Base-by-base conservation (phyloP, 257 asterid species). In the Solanum arcanum region DNA sequence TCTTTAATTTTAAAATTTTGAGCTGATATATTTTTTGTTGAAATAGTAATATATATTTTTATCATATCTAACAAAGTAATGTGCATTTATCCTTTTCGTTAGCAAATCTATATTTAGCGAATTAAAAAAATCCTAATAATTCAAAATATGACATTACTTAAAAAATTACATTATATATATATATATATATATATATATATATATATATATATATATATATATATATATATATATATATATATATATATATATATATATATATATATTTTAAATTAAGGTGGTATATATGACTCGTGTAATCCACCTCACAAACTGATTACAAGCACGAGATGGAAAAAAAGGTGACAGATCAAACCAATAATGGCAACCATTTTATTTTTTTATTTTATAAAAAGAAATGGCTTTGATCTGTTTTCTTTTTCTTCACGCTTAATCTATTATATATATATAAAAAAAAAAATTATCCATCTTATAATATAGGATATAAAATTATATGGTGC, bases 271-370 rank as follows among this genome's bases (percentile, higher is more conserved):
- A 33, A 16, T 37, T 52, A 52, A 52, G 60, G 60, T 52, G 60
- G 60, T 16, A 52, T 52, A 52, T 52, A 52, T 52, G 84, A 46
- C 27, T 78, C 42, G 84, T 46, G 66, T 27, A 46, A 25, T 78
- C 84, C 84, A 78, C 84, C 84, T 78, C 84, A 78, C 41, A 78
- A 78, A 44, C 84, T 78, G 84, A 78, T 78, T 78, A 27, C 84
- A 46, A 27, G 84, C 84, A 46, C 84, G 84, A 46, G 66, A 27
- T 46, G 41, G 70, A 62, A 62, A 42, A 74, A 42, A 78, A 78
- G 6, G 84, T 78, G 84, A 78, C 84, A 46, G 60, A 13, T 78
- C 84, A 78, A 78, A 46, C 3, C n/a, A 78, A 78, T 78, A 14
- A 78, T 27, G 66, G 11, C 66, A 78, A 78, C 41, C 62, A 46